phyloP scores from a whole-genome alignment of 2,329 filamentous ascomycete genomes.

The Mycosphaerelloides madeirae region DNA sequence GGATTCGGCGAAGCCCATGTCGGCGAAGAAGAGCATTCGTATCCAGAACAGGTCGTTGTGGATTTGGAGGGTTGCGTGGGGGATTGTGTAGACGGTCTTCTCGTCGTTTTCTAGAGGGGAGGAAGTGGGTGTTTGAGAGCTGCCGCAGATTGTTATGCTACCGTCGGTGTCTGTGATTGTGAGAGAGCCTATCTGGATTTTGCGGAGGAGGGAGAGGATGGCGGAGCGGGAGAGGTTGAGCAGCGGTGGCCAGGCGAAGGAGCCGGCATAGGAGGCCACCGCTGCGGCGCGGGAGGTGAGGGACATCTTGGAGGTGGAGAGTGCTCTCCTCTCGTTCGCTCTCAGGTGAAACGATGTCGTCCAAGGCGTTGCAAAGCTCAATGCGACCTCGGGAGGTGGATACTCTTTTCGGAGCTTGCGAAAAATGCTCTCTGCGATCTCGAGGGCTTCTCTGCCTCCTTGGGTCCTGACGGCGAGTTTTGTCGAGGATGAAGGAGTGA shows the following conservation, averaged over 20 bases:
- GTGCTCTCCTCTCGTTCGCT: no score
- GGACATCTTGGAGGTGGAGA: constrained; percentile 11
- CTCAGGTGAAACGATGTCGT: no score
- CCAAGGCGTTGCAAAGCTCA: no score
- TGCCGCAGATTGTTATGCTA: constrained; percentile 43
- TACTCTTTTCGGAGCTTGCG: no score
- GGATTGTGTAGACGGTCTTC: constrained; percentile 36
- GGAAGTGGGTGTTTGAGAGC: constrained; percentile 20
- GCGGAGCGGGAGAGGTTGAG: constrained; percentile 43
- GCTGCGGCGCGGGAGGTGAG: constrained; percentile 37
- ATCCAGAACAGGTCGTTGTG: constrained; percentile 67
- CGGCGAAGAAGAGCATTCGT: constrained; percentile 62
- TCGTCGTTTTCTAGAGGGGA: constrained; percentile 33
- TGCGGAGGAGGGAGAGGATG: constrained; percentile 42
- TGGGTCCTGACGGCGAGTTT: no score
- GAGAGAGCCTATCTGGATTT: constrained; percentile 45
- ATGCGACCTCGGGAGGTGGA: no score
- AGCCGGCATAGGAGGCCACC: constrained; percentile 40
- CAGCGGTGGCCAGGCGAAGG: constrained; percentile 46
- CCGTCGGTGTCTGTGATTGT: constrained; percentile 42
- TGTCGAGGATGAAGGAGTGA: no score
- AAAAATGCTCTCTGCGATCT: no score
- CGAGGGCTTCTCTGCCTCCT: no score
- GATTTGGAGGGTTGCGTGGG: constrained; percentile 54
- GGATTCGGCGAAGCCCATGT: constrained; percentile 70